Evolutionary conservation across 352 stramenopile genomes (phyloP), one percentile per base, ranked within the genome.

Genomic region (Globisporangium mamillatum): DNA sequence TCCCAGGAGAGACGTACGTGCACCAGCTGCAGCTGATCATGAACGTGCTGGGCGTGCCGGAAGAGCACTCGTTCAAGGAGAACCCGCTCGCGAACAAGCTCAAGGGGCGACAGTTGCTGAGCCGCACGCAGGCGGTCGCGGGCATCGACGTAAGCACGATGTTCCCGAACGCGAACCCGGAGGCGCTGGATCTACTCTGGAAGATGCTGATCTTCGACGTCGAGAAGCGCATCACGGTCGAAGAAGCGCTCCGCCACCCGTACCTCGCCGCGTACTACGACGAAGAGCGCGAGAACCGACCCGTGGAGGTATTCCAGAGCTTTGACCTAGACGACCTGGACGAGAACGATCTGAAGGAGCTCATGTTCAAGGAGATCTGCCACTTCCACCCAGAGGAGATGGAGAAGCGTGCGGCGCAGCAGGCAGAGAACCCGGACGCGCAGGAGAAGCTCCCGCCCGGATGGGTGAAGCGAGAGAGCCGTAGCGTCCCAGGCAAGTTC

Each of bases 191-290:
- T 54, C 41, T 96, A 68, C 67, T 96, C 3, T 96, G 88, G 86
- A 94, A 96, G 68, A 92, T 96, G 80, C 74, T 96, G 25, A 81
- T 94, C 25, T 96, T 96, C 68, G 96, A 99, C 77, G 97, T 98
- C 44, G 88, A 93, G 53, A 95, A 97, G 76, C 92, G 98, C 54
- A 98, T 98, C 60, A 98, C 92, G 24, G 97, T 99, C 18, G 82
- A 98, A 63, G 88, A 99, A 66, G 97, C 97, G 57, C 76, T 99
- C 41, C 85, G 88, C 22, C 97, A 99, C 79, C 95, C 97, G 22
- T 99, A 99, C 78, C 87, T 99, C 56, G 80, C 90, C 0, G 84
- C 83, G 56, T 96, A 94, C 70, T 96, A 93, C 69, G 86, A 93
- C 25, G 85, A 89, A 55, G 84, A 92, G 67, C 80, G 77, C 8